Evolutionary conservation across 140 eudicot genomes (phyloP), one percentile per base, ranked within the genome.

Genomic region (Eryngium alpinum): DNA sequence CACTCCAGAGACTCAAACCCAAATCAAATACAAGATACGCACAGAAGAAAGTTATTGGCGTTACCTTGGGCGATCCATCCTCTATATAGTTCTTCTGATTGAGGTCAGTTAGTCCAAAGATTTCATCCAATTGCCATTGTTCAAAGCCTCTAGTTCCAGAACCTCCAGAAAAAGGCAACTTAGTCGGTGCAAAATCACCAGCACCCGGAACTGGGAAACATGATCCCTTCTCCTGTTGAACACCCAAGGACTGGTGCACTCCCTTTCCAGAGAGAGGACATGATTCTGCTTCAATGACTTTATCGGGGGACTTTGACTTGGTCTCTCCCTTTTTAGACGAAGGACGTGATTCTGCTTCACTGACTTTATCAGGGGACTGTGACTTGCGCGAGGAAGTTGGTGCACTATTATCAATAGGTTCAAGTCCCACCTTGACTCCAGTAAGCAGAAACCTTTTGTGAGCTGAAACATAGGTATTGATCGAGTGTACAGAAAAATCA

Each of bases 41-140:
- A 62, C 1, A 13, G 18, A 16, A 79, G 18, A 31, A 16, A 52
- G 29, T 19, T 25, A 50, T 32, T 31, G 62, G 79, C 24, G 44
- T 73, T 92, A 95, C 99, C 99, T 91, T 92, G 72, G 93, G 88
- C 53, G 96, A 91, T 81, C 81, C 85, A 79, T 86, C 85, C 38
- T 91, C 96, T 70, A 88, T 79, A 77, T 86, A 92, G 82, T 84
- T 86, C 81, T 51, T 89, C 81, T 87, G 95, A 81, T 81, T 86
- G 77, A 84, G 85, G 75, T 88, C 97, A 53, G 84, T 80, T 24
- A 88, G 79, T 7, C 90, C 93, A 83, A 70, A 70, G 25, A 70
- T 70, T 44, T 70, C 98, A 81, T 94, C 97, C 19, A 94, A 77
- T 86, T 87, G 97, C 97, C 94, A 92, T 50, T 88, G 97, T 22